phyloP scores from a whole-genome alignment of 2,329 filamentous ascomycete species.

The Trichoderma lentiforme region DNA sequence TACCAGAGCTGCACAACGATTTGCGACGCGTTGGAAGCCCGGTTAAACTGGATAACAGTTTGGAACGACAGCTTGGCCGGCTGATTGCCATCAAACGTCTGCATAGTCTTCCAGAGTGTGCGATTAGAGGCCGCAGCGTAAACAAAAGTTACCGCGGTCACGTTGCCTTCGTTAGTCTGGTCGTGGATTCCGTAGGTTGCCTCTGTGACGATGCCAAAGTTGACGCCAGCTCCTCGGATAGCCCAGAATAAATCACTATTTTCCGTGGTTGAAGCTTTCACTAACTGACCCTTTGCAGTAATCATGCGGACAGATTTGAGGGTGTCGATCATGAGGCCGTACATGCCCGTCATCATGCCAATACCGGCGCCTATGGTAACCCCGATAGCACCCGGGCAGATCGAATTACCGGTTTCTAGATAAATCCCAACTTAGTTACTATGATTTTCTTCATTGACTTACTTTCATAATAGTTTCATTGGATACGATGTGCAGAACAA shows the following conservation, averaged over 20 bases:
- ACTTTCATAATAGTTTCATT: not conserved
- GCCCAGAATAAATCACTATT: slow-evolving; percentile 45
- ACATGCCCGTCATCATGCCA: not conserved
- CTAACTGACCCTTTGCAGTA: not conserved
- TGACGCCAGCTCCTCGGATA: slow-evolving; percentile 47
- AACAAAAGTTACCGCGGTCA: not conserved
- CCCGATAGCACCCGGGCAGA: not conserved
- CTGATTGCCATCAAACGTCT: not conserved
- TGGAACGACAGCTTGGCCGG: not conserved
- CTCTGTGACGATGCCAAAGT: slow-evolving; percentile 44
- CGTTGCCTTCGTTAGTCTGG: slow-evolving; percentile 17
- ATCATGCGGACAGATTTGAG: not conserved
- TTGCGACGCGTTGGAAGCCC: not conserved
- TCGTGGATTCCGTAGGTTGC: not conserved
- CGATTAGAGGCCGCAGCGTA: not conserved
- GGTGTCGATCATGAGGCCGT: not conserved
- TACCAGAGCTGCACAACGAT: not conserved
- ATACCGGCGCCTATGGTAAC: not conserved
- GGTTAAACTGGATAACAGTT: not conserved
- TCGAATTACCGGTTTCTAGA: not conserved
- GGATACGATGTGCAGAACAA: not conserved
- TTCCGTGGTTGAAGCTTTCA: not conserved
- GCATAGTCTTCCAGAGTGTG: not conserved
- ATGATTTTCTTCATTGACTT: not conserved
- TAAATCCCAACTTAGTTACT: not conserved